phyloP scores from a whole-genome alignment of 192 early-diverging fungal genomes.

The Coemansia sp. region DNA sequence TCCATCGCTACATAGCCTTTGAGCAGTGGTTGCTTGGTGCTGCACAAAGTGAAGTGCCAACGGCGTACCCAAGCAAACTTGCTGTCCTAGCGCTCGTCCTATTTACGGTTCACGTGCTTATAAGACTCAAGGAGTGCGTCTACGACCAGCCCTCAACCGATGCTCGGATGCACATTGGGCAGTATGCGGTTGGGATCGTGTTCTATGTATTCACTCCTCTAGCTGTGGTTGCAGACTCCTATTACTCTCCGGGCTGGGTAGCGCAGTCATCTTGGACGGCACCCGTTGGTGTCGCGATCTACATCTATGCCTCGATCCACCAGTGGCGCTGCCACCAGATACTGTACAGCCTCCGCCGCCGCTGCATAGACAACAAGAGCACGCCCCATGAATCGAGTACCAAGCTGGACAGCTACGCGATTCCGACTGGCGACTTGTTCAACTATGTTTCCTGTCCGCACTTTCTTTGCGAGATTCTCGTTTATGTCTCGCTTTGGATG shows the following conservation, averaged over 20 bases:
- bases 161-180: conserved; percentile 62
- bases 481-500: conserved; percentile 65
- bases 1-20: background rate
- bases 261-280: conserved; percentile 12
- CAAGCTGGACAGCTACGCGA: conserved; percentile 41
- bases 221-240: conserved; percentile 27
- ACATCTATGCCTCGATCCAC: conserved; percentile 63
- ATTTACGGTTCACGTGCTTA: conserved; percentile 32
- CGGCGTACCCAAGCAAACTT: background rate
- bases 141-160: conserved; percentile 34
- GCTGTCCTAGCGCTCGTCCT: conserved; percentile 23
- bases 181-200: conserved; percentile 65
- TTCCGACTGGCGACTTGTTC: conserved; percentile 74
- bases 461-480: conserved; percentile 72
- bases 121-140: conserved; percentile 39
- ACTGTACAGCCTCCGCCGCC: conserved; percentile 61
- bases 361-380: background rate
- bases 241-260: conserved; percentile 11
- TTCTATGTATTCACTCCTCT: conserved; percentile 61
- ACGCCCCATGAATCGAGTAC: background rate
- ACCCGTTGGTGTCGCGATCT: conserved; percentile 40
- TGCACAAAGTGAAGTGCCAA: background rate
- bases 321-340: conserved; percentile 69
- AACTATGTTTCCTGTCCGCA: conserved; percentile 65
- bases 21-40: background rate